Evolutionary conservation across 2,329 filamentous ascomycete genomes (phyloP).

Genomic region (Stagonosporopsis tanaceti): DNA sequence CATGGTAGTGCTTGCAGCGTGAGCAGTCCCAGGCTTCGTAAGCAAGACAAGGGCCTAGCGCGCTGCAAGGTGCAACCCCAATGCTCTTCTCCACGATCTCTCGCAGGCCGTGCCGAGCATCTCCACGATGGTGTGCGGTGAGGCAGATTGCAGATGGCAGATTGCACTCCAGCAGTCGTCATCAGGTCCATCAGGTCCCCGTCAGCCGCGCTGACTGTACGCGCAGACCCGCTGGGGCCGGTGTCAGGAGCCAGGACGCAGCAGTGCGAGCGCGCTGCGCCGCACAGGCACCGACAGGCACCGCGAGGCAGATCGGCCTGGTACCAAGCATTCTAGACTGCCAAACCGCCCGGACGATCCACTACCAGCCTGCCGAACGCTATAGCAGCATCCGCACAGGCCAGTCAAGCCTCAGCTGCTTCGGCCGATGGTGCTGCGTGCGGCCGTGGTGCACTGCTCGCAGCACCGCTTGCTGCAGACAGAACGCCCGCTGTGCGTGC

Average conservation of each 20-base stretch:
- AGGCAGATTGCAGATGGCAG: slow-evolving; percentile 12
- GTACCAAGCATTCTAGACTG: slow-evolving; percentile 24
- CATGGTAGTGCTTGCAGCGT: slow-evolving; percentile 10
- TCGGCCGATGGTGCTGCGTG: slow-evolving; percentile 2
- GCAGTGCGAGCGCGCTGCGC: not conserved
- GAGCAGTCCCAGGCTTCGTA: not conserved
- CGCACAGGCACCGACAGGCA: slow-evolving; percentile 15
- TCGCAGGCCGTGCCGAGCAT: slow-evolving; percentile 14
- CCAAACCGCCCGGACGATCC: slow-evolving; percentile 12
- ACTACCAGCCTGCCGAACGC: slow-evolving; percentile 16
- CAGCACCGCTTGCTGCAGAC: slow-evolving; percentile 10
- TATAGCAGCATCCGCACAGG: slow-evolving; percentile 7
- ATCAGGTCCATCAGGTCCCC: slow-evolving; percentile 1
- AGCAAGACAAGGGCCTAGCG: slow-evolving; percentile 15
- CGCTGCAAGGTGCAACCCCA: slow-evolving; percentile 15
- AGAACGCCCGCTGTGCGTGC: not conserved
- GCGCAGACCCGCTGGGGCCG: slow-evolving; percentile 10
- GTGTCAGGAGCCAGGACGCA: not conserved
- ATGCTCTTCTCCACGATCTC: slow-evolving; percentile 19
- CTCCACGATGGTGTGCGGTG: slow-evolving; percentile 16
- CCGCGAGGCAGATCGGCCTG: slow-evolving; percentile 1
- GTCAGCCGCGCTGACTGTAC: slow-evolving; percentile 10
- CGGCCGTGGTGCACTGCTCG: slow-evolving; percentile 1
- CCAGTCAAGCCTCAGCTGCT: slow-evolving; percentile 2
- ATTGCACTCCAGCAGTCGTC: slow-evolving; percentile 13